Evolutionary conservation across 2,329 filamentous ascomycete genomes (phyloP).

Genomic region (Chaetomium globosum): DNA sequence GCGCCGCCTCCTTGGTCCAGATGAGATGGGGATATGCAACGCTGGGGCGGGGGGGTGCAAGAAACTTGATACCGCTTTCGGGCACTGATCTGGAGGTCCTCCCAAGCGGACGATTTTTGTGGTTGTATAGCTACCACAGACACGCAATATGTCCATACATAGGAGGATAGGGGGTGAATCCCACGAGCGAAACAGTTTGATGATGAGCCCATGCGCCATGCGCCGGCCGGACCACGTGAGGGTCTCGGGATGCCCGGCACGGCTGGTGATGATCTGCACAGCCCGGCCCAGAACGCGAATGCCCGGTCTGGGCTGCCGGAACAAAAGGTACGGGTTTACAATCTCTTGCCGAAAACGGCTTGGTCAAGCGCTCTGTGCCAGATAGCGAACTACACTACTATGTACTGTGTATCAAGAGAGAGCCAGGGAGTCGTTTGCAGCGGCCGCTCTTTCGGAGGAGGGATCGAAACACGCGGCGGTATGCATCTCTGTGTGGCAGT

Average conservation of each 20-base stretch:
- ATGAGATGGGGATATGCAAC: constrained; percentile 1
- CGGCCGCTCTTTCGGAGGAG: background rate
- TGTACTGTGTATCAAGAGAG: too few species aligned
- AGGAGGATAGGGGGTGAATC: background rate
- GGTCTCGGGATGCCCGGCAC: constrained; percentile 3
- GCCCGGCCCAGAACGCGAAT: background rate
- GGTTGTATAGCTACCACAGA: too few species aligned
- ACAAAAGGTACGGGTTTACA: background rate
- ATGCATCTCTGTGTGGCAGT: too few species aligned
- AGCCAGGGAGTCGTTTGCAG: background rate
- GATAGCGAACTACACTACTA: too few species aligned
- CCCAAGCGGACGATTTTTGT: too few species aligned
- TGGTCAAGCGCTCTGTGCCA: background rate
- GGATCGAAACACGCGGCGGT: background rate
- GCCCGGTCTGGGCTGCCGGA: background rate
- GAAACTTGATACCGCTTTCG: constrained; percentile 4
- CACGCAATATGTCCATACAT: too few species aligned
- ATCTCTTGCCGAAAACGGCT: background rate
- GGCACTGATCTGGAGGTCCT: too few species aligned
- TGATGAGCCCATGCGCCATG: background rate
- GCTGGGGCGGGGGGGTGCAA: background rate
- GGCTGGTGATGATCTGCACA: constrained; percentile 3
- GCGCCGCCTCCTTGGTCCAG: constrained; percentile 18
- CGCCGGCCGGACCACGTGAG: background rate
- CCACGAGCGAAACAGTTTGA: background rate